These are phyloP conservation scores for Hanseniaspora hatyaiensis DNA, from an alignment of 805 yeast genomes.

Conservation along the genomic window DNA sequence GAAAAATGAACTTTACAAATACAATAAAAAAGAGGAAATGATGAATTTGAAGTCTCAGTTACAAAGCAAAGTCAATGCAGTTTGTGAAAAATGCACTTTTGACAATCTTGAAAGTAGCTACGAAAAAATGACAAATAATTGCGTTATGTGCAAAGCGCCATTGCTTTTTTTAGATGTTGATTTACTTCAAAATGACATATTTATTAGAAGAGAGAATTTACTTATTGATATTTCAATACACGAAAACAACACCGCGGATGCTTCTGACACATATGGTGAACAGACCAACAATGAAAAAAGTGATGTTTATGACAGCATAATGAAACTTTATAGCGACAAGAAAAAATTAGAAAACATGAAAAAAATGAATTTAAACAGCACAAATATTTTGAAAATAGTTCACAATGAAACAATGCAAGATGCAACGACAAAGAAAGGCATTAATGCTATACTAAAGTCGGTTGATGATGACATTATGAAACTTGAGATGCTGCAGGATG, in stretches of 20 bases:
- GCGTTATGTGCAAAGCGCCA: background rate
- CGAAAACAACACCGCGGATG: too few species aligned
- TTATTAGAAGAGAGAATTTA: background rate
- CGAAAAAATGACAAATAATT: too few species aligned
- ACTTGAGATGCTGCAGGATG: background rate
- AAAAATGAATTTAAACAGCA: too few species aligned
- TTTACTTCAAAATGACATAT: background rate
- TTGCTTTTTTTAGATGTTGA: background rate
- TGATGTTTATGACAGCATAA: too few species aligned
- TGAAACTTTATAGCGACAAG: too few species aligned
- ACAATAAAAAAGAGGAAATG: background rate
- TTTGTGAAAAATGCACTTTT: slow-evolving; percentile 6
- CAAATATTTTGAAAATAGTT: background rate
- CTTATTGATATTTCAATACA: too few species aligned
- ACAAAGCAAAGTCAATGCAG: too few species aligned
- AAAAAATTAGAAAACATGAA: too few species aligned
- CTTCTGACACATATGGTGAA: too few species aligned
- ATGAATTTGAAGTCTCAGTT: background rate
- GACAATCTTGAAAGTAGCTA: background rate
- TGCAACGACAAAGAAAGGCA: background rate
- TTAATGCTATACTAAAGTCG: background rate
- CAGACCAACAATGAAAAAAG: too few species aligned
- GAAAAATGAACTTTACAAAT: background rate
- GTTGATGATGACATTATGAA: background rate
- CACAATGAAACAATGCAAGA: background rate